A percentile compares a stretch with the other conserved stretches of the same genome.
Evolutionary conservation across 2,329 filamentous ascomycete species (phyloP).

Genomic region (Clarireedia hainanense): DNA sequence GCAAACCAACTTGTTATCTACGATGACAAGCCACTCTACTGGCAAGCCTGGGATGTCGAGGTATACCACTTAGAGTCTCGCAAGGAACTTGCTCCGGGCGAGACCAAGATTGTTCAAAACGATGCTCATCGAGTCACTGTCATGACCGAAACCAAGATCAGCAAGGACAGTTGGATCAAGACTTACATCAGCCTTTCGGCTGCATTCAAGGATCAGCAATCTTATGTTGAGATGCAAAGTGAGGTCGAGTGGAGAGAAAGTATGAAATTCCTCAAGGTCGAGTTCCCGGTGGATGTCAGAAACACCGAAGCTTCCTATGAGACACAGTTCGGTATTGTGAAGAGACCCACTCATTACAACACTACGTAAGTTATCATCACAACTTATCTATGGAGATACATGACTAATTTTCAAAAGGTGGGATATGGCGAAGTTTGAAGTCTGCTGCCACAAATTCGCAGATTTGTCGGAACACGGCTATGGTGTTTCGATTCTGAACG

Average conservation of each 20-base stretch:
- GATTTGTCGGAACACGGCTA: conserved; percentile 84
- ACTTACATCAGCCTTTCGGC: conserved; percentile 77
- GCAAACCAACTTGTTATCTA: conserved; percentile 91
- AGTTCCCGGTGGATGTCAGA: conserved; percentile 86
- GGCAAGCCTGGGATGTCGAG: conserved; percentile 98
- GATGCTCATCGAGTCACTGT: conserved; percentile 73
- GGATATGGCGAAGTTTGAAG: conserved; percentile 98
- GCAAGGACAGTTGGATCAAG: conserved; percentile 75
- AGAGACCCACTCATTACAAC: conserved; percentile 94
- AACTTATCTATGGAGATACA: not conserved
- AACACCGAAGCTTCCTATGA: conserved; percentile 95
- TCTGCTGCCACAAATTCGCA: conserved; percentile 91
- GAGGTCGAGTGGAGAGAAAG: conserved; percentile 96
- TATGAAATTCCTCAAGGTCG: conserved; percentile 97
- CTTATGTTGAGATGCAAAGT: conserved; percentile 68
- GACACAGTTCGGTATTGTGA: conserved; percentile 84
- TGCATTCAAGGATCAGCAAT: conserved; percentile 54
- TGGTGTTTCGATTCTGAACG: conserved; percentile 87
- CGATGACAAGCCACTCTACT: conserved; percentile 94
- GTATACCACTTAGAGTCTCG: conserved; percentile 89
- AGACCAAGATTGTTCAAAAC: conserved; percentile 63
- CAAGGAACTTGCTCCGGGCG: conserved; percentile 61
- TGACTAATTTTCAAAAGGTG: conserved; percentile 43
- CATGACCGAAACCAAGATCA: conserved; percentile 78
- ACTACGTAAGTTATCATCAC: conserved; percentile 49